phyloP scores from a whole-genome alignment of 768 basidiomycete genomes.

The Termitomyces sp. region DNA sequence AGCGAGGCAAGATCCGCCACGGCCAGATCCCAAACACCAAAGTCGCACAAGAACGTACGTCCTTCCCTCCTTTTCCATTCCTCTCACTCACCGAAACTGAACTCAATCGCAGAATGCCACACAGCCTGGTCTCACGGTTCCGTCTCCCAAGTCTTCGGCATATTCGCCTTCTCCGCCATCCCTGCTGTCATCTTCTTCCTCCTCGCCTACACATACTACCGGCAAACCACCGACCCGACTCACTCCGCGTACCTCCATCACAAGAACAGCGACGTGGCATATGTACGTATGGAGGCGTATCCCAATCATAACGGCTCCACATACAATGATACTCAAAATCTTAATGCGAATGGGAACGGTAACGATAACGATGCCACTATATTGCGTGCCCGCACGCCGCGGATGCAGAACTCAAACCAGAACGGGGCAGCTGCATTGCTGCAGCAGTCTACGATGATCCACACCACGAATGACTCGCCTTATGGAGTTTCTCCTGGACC shows the following conservation, averaged over 20 bases:
- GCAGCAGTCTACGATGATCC: slow-evolving; percentile 15
- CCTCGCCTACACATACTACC: slow-evolving; percentile 36
- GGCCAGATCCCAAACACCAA: slow-evolving; percentile 17
- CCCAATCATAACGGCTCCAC: neutral
- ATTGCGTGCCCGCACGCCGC: neutral
- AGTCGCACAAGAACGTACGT: slow-evolving; percentile 33
- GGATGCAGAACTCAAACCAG: neutral
- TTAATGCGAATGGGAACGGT: neutral
- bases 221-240: slow-evolving; percentile 32
- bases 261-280: slow-evolving; percentile 6
- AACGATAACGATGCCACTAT: neutral
- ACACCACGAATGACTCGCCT: slow-evolving; percentile 26
- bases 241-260: slow-evolving; percentile 31
- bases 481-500: slow-evolving; percentile 24
- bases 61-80: neutral
- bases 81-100: neutral
- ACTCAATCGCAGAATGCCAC: slow-evolving; percentile 28
- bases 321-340: neutral
- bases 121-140: slow-evolving; percentile 34
- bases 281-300: slow-evolving; percentile 10
- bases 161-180: slow-evolving; percentile 34
- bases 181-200: slow-evolving; percentile 31
- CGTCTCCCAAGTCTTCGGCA: slow-evolving; percentile 31
- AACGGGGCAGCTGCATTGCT: neutral
- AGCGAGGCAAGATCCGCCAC: slow-evolving; percentile 32